Base-by-base conservation (phyloP, 2,329 filamentous ascomycete genomes). In the Calonectria crousiana region DNA sequence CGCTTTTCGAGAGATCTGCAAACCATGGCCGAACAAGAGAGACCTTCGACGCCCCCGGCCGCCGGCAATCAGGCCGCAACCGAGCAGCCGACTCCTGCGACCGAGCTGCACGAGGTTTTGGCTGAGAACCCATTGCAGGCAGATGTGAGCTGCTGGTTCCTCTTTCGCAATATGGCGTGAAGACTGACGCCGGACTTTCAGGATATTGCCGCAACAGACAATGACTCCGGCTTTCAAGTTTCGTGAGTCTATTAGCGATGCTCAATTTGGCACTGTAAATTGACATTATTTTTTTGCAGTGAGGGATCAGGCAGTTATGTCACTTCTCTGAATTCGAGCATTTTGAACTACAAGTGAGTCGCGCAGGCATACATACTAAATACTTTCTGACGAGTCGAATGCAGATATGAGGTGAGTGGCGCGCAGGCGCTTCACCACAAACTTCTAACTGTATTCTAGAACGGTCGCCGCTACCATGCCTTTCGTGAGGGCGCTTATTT, bases 401-500 rank as follows among this genome's bases (percentile, higher is more conserved):
- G 16, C 34, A 74, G 67, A 70, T 70, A 74, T 41, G 71, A 74
- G 41, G 67, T 69, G 6, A n/a, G 67, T 44, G 20, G 38, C 20
- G 20, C 49, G 6, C 18, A 34, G 44, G 44, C 20, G 6, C 18
- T 20, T 26, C 13, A 32, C 36, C 20, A 20, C 16, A 20, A n/a
- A 30, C 53, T 66, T 38, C 28, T 69, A 32, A 69, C 58, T 30
- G n/a, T 9, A 44, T 34, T 66, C 16, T 47, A 74, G 67, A 74
- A 74, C 28, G 71, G 71, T 11, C 67, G 71, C 13, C 60, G 67
- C 4, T 67, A 74, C 36, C 71, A 73, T 66, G 71, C 66, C 20
- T 73, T 73, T 26, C 66, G 71, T 18, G 71, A 69, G 28, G 67
- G 71, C n/a, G 60, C 71, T 14, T 73, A 73, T 56, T 30, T 73